phyloP scores from a whole-genome alignment of 257 asterid genomes.

The Salvia rosmarinus region DNA sequence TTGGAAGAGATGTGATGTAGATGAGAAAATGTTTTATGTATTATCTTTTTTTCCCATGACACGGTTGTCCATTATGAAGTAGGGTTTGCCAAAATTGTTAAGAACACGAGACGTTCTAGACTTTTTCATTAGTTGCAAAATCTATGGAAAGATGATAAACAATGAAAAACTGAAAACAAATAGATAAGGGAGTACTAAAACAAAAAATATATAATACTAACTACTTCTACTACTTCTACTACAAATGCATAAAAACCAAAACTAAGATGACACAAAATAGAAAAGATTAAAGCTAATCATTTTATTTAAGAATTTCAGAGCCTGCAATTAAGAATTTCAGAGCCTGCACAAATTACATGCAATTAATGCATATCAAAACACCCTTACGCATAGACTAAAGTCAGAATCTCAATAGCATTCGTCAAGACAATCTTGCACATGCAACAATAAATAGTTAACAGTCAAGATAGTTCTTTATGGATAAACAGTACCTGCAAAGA shows the following conservation, averaged over 20 bases:
- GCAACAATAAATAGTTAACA: background rate
- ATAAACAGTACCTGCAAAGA: slow-evolving; percentile 76
- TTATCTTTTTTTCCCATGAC: background rate
- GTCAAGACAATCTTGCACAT: background rate
- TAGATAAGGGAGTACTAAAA: background rate
- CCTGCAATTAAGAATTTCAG: background rate
- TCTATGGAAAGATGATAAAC: background rate
- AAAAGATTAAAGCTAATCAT: background rate
- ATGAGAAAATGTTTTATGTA: background rate
- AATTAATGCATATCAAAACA: background rate
- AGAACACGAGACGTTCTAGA: background rate
- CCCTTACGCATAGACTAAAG: background rate
- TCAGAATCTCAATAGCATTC: background rate
- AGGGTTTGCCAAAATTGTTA: background rate
- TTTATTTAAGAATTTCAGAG: slow-evolving; percentile 6
- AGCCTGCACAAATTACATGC: background rate
- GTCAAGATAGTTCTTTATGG: background rate
- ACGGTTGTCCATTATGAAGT: background rate
- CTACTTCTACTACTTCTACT: background rate
- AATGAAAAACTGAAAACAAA: background rate
- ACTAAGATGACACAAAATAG: slow-evolving; percentile 8
- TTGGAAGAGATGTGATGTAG: background rate
- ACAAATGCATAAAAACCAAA: slow-evolving; percentile 1
- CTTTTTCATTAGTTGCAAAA: background rate
- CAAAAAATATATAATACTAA: background rate